Percentiles rank a stretch among this genome's conserved stretches.
Evolutionary conservation across 1,284 basidiomycete species (phyloP).

Genomic region (Puccinia coronata): DNA sequence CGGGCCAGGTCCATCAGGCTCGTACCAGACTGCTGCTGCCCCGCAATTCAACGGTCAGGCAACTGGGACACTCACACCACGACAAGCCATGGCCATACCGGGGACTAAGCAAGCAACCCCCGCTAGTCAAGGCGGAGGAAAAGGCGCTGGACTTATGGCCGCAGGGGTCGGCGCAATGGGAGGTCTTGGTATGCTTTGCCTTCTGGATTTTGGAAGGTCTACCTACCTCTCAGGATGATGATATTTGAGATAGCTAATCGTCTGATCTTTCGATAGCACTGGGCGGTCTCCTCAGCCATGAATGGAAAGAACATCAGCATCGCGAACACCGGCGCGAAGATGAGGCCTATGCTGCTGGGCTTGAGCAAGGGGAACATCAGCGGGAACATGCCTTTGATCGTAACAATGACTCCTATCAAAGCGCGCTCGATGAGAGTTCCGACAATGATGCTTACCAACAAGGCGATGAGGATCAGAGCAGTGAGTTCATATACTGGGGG

Average conservation of each 20-base stretch:
- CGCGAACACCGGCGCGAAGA: conserved; percentile 21
- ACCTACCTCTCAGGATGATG: no score
- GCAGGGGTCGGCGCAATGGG: conserved; percentile 32
- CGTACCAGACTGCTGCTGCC: background rate
- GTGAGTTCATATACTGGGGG: background rate
- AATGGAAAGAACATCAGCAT: conserved; percentile 41
- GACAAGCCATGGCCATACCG: background rate
- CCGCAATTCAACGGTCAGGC: background rate
- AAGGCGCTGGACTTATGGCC: conserved; percentile 17
- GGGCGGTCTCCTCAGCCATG: conserved; percentile 19
- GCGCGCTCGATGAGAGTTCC: background rate
- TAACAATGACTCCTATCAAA: background rate
- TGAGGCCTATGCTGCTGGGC: conserved; percentile 17
- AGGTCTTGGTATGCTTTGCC: conserved; percentile 22
- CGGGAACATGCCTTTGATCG: background rate
- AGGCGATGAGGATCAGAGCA: conserved; percentile 15
- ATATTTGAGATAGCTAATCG: background rate
- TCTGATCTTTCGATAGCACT: background rate
- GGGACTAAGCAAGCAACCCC: background rate
- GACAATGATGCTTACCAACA: background rate
- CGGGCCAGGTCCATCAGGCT: background rate
- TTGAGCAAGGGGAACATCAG: conserved; percentile 25
- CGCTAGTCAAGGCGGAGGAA: background rate
- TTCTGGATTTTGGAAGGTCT: no score
- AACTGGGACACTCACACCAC: background rate